Percentiles rank a stretch among this genome's conserved stretches.
Evolutionary conservation across 2,329 filamentous ascomycete genomes (phyloP).

Genomic region (Fusarium albidum): DNA sequence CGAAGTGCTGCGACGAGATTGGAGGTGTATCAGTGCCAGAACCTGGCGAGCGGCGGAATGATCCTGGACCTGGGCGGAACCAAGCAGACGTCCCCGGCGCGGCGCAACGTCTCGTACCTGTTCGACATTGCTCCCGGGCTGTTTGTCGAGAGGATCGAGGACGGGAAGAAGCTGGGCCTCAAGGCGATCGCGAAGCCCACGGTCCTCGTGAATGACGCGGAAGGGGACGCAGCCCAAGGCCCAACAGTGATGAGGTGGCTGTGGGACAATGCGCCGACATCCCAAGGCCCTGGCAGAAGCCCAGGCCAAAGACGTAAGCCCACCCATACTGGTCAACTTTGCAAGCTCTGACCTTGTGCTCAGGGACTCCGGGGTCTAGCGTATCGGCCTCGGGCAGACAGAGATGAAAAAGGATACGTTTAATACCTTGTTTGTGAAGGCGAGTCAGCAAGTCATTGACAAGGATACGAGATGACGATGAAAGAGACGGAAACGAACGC

Average conservation of each 20-base stretch:
- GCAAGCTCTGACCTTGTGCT: slow-evolving; percentile 41
- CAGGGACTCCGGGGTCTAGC: slow-evolving; percentile 34
- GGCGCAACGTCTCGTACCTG: slow-evolving; percentile 45
- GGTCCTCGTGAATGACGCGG: slow-evolving; percentile 44
- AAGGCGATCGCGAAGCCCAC: slow-evolving; percentile 46
- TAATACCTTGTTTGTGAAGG: slow-evolving; percentile 1
- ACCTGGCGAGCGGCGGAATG: slow-evolving; percentile 44
- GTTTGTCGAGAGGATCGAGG: slow-evolving; percentile 48
- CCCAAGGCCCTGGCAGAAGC: slow-evolving; percentile 28
- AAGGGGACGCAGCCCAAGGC: slow-evolving; percentile 38
- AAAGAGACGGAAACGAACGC: slow-evolving; percentile 15
- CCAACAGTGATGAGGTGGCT: slow-evolving; percentile 47
- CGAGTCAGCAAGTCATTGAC: slow-evolving; percentile 14
- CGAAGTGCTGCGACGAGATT: slow-evolving; percentile 46
- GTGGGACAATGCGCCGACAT: slow-evolving; percentile 40
- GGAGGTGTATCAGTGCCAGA: slow-evolving; percentile 49
- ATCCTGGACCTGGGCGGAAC: slow-evolving; percentile 43
- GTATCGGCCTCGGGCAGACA: slow-evolving; percentile 29
- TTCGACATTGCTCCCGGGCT: slow-evolving; percentile 49
- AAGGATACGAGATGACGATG: neutral
- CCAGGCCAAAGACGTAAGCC: slow-evolving; percentile 42
- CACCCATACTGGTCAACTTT: slow-evolving; percentile 16
- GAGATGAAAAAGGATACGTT: slow-evolving; percentile 17
- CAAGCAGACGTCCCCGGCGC: slow-evolving; percentile 38
- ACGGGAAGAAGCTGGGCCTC: slow-evolving; percentile 42